These are phyloP conservation scores for Oxyria digyna DNA, from an alignment of 148 eudicot species.

Conservation along the genomic window DNA sequence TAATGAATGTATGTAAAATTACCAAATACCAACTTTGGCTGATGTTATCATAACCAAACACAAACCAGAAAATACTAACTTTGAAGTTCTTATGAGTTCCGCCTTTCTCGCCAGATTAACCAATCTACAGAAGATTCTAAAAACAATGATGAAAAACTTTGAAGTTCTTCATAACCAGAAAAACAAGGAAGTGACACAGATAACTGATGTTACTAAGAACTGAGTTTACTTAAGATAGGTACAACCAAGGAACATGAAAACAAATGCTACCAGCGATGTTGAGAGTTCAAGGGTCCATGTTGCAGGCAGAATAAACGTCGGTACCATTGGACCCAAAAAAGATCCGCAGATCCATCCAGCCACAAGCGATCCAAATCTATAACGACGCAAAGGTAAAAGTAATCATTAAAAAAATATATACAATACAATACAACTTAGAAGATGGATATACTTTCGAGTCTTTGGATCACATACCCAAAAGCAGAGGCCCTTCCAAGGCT, in stretches of 20 bases:
- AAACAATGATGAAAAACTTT: not conserved
- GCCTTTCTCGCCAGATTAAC: not conserved
- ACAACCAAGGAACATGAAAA: conserved; percentile 70
- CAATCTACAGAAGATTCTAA: not conserved
- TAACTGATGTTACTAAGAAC: not conserved
- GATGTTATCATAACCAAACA: not conserved
- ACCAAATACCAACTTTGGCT: not conserved
- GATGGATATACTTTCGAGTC: not conserved
- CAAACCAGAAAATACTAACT: no score
- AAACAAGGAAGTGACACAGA: not conserved
- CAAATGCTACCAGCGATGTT: conserved; percentile 55
- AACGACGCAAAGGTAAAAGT: not conserved
- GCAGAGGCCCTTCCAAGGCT: conserved; percentile 63
- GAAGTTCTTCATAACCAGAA: not conserved
- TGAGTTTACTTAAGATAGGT: conserved; percentile 73
- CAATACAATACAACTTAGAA: not conserved
- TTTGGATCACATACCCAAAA: conserved; percentile 47
- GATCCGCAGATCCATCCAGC: conserved; percentile 87
- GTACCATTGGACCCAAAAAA: conserved; percentile 57
- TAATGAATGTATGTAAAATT: no score
- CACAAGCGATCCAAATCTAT: conserved; percentile 83
- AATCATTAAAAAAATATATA: not conserved
- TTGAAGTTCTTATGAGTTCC: no score
- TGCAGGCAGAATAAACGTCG: conserved; percentile 47
- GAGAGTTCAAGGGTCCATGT: conserved; percentile 87